Base-by-base conservation (phyloP, 2,329 filamentous ascomycete species). In the Aureobasidium sp. region DNA sequence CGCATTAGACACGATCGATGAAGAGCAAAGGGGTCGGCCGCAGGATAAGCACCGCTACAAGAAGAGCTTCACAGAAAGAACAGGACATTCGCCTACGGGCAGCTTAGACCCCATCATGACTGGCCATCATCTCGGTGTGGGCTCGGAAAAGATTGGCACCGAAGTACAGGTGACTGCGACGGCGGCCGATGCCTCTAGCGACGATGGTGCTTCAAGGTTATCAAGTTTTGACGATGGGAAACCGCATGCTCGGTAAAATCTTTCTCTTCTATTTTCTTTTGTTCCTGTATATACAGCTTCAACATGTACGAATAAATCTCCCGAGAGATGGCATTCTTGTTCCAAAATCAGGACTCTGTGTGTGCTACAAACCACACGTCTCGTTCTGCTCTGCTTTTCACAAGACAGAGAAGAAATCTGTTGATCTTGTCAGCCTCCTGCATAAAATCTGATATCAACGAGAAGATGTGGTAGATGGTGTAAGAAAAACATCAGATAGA, bases 21-120 rank as follows among this genome's bases (percentile, higher is more conserved):
- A 42, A 42, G 40, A 51, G n/a, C 40, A 49, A 35, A 30, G 47
- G 19, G 32, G 53, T 24, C n/a, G 57, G 19, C 17, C 29, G 2
- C 30, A 42, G 11, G 24, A 24, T 16, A 51, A 51, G 19, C 35
- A 39, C n/a, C 14, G 35, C 21, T 51, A 51, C 14, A 41, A 40
- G 16, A 51, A 51, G 6, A 22, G 24, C 17, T 49, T 49, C 29
- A 12, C 7, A 2, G 35, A 40, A 6, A 34, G 54, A n/a, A 27
- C 49, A 8, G 57, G 44, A 17, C 45, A 50, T 25, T 50, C 44
- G 19, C 51, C 56, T 19, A 56, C 49, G 1, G 53, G 55, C 6
- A 59, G 56, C 22, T 37, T 58, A 11, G 59, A 60, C 34, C 58
- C 59, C 10, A 61, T 61, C 22, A 51, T 55, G 24, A 47, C 6